Percentiles rank a stretch among this genome's conserved stretches.
Conservation (phyloP, 2,329 filamentous ascomycete genomes). For the Colletotrichum brevisporum region DNA sequence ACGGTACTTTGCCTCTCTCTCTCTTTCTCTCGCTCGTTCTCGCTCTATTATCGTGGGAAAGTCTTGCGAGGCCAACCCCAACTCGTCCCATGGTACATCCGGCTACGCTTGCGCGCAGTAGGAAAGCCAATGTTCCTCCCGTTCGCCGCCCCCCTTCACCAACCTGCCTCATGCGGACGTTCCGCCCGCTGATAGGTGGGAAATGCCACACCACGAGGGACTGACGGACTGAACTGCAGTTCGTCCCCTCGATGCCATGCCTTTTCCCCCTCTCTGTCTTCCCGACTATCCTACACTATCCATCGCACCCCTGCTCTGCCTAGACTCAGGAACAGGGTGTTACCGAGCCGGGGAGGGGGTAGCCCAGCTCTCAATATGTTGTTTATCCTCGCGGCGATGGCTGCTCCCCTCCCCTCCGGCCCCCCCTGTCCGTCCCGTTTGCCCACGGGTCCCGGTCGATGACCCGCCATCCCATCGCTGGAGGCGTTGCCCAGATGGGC, state of each 20-base stretch:
- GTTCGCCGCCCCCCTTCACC: constrained; percentile 32
- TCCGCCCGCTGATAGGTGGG: constrained; percentile 47
- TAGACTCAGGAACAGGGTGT: constrained; percentile 39
- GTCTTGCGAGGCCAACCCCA: too few species aligned
- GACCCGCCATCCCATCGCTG: constrained; percentile 31
- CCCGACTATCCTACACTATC: background rate
- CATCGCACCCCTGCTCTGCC: constrained; percentile 32
- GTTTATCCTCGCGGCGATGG: constrained; percentile 16
- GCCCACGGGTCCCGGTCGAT: constrained; percentile 24
- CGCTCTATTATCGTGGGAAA: too few species aligned
- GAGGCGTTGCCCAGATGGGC: constrained; percentile 26
- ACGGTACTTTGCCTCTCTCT: constrained; percentile 11
- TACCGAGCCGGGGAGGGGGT: constrained; percentile 25
- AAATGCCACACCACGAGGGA: constrained; percentile 32
- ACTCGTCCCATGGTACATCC: background rate
- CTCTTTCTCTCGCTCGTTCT: constrained; percentile 9
- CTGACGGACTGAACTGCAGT: constrained; percentile 32
- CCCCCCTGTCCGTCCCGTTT: constrained; percentile 21
- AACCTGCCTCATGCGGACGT: constrained; percentile 49
- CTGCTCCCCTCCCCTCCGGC: background rate
- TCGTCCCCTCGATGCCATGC: constrained; percentile 15
- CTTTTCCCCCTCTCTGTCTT: constrained; percentile 5
- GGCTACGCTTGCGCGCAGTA: constrained; percentile 14
- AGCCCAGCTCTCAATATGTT: constrained; percentile 21
- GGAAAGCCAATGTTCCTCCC: constrained; percentile 25